Percentiles rank a stretch among this genome's conserved stretches.
phyloP scores from a whole-genome alignment of 108 stramenopile genomes.

The Cyclotella kingstonii region DNA sequence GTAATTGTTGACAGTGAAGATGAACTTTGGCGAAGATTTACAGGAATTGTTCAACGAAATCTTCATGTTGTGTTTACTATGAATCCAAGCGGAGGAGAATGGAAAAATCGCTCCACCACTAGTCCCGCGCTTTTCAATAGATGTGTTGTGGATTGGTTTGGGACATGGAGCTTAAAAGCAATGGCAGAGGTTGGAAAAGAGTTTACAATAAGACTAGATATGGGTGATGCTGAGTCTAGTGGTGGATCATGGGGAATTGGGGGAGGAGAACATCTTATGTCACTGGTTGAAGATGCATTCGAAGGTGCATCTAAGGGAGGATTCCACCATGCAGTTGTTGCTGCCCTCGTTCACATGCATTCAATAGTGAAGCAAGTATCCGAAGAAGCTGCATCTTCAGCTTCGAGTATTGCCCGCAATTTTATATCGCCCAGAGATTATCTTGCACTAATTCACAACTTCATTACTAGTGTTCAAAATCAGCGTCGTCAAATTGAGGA shows the following conservation, averaged over 20 bases:
- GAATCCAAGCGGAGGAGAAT: constrained; percentile 94
- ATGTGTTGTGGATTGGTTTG: constrained; percentile 99
- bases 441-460: constrained; percentile 92
- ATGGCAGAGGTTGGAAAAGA: constrained; percentile 88
- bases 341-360: constrained; percentile 91
- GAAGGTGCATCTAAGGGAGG: constrained; percentile 56
- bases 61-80: constrained; percentile 99
- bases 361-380: constrained; percentile 64
- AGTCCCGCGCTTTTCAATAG: constrained; percentile 99
- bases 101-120: constrained; percentile 94
- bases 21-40: constrained; percentile 91
- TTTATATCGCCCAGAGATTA: constrained; percentile 95
- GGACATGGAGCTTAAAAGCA: constrained; percentile 93
- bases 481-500: constrained; percentile 86
- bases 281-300: constrained; percentile 61
- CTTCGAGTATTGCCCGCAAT: constrained; percentile 71
- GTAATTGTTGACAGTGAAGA: constrained; percentile 96
- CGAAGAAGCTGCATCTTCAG: constrained; percentile 48
- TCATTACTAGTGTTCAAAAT: constrained; percentile 79
- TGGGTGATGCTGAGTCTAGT: constrained; percentile 80
- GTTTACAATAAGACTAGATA: constrained; percentile 75
- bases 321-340: constrained; percentile 91
- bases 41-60: constrained; percentile 89
- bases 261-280: constrained; percentile 72
- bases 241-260: constrained; percentile 86